Base-by-base conservation (phyloP, 2,329 filamentous ascomycete genomes). In the Hypomyces perniciosus region DNA sequence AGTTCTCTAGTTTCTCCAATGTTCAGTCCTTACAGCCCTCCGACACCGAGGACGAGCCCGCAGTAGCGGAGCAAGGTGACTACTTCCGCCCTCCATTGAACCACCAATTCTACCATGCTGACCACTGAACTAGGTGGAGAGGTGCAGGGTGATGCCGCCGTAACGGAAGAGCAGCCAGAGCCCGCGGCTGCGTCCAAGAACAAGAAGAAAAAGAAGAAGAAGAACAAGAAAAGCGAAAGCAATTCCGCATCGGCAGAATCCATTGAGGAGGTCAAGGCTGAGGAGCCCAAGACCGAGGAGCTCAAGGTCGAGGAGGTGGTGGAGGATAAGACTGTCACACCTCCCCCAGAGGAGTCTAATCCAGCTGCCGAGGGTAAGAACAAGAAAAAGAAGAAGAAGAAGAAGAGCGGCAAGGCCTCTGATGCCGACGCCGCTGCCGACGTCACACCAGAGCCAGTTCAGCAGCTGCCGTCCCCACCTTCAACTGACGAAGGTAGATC, bases 1-100 rank as follows among this genome's bases (percentile, higher is more conserved):
- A 73, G 57, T 69, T 64, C 53, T 68, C 71, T 55, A 62, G 75
- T 58, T 75, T 70, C 62, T 71, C 68, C 54, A 64, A 72, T 31
- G 61, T 75, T 46, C 64, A 72, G 54, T 75, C 68, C 58, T 68
- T 66, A 47, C 62, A 69, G 46, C 56, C 61, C 8, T 62, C 66
- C 37, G 66, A 74, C 51, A 70, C 70, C 45, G 73, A 75, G n/a
- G 61, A 60, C 10, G 72, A 72, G 37, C 60, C 65, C 47, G 60
- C 65, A 48, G 60, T 48, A 30, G 52, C 13, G 2, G 45, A 54
- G n/a, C 35, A 57, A 54, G 55, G 56, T 54, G 60, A 52, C 33
- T 33, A 28, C 13, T 33, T 20, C 30, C 42, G 4, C 28, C 26
- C 28, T 8, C 41, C 41, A 29, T 29, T n/a, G 38, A 42, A 29